phyloP scores from a whole-genome alignment of 495 filamentous ascomycete genomes.

The Cercophora sp. region DNA sequence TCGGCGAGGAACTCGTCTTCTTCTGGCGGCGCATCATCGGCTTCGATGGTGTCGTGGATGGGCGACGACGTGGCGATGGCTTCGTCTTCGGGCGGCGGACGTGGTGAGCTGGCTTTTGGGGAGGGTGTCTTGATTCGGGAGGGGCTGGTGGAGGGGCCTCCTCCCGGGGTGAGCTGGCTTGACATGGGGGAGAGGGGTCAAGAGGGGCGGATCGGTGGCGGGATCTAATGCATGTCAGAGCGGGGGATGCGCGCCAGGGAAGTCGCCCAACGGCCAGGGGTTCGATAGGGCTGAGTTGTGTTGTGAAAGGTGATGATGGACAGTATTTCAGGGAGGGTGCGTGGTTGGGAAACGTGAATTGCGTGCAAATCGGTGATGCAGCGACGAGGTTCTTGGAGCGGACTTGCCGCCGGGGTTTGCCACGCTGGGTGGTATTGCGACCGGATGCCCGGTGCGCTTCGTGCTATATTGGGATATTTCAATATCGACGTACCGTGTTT shows the following conservation, averaged over 20 bases:
- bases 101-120: background rate
- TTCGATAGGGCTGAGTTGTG: no score
- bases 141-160: background rate
- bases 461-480: constrained; percentile 5
- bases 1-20: constrained; percentile 19
- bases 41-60: no score
- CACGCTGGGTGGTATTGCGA: background rate
- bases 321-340: background rate
- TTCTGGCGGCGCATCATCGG: background rate
- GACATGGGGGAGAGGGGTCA: background rate
- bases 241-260: background rate
- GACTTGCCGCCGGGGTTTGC: background rate
- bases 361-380: background rate
- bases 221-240: no score
- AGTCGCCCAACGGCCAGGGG: no score
- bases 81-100: background rate
- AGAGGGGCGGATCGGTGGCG: no score
- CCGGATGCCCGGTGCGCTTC: background rate
- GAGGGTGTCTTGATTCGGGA: background rate
- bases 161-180: background rate
- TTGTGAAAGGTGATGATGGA: no score
- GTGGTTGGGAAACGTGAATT: background rate
- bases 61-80: background rate
- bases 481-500: constrained; percentile 1
- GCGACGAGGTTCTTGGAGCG: background rate